Evolutionary conservation across 108 stramenopile genomes (phyloP), one percentile per base, ranked within the genome.

Genomic region (Craspedostauros australis): DNA sequence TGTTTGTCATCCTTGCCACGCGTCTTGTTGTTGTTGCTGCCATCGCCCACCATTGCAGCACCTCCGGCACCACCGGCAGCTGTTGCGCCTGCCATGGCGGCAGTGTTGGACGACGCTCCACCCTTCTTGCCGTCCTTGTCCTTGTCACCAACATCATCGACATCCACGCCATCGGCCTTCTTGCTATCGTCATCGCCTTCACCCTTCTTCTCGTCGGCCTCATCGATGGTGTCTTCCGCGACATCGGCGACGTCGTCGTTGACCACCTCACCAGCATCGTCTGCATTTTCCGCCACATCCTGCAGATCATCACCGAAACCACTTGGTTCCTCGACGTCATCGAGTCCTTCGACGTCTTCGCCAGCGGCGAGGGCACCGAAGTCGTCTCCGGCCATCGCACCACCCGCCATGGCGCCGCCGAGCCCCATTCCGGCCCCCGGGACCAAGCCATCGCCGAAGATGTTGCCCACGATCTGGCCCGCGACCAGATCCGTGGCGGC

Each of bases 171-270:
- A 6, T 15, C 51, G 9, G 23, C 46, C 26, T 16, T 7, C 14
- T 53, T 53, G 8, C 25, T 55, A 23, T 29, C 39, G 3, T 19
- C 18, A 14, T 39, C 39, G 20, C 25, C 49, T 14, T 16, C 43
- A 30, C 24, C 56, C n/a, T 62, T 46, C 19, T 66, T 57, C 4
- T 47, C 50, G 36, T 54, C 60, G 0, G 63, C 50, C 2, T 61
- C 59, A 45, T 75, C 74, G 33, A 66, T 27, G 2, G 57, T 62
- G 25, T 62, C 70, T 47, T 72, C 66, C n/a, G 60, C 53, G 19
- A 62, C 51, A 34, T 36, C 70, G 8, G 62, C 60, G 30, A 69
- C 25, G 30, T 76, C 75, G 18, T 67, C 62, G 28, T 71, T 60
- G 27, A 76, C 31, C 23, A 71, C 12, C 0, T 59, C 66, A 3